Conservation (phyloP, 805 yeast species). For the Monosporozyma siamensis region DNA sequence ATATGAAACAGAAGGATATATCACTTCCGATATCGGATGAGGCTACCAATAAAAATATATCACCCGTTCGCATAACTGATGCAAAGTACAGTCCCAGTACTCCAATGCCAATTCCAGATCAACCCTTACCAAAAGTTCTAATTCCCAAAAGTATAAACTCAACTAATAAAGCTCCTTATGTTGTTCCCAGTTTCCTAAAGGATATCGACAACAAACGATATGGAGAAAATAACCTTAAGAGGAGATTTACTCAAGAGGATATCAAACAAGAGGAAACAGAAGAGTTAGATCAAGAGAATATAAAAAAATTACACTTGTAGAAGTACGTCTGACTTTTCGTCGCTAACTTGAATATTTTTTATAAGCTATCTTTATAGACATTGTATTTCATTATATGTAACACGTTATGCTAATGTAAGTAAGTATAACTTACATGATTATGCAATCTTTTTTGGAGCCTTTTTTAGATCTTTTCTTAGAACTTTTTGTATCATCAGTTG, state of each 20-base stretch:
- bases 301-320: slow-evolving; percentile 2
- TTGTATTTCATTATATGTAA: slow-evolving; percentile 8
- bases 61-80: slow-evolving; percentile 5
- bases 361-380: not conserved
- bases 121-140: slow-evolving; percentile 20
- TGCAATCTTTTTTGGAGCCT: slow-evolving; percentile 8
- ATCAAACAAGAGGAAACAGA: not conserved
- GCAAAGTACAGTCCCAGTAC: slow-evolving; percentile 15
- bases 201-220: not conserved
- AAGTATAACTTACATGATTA: slow-evolving; percentile 9
- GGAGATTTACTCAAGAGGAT: slow-evolving; percentile 14
- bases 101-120: slow-evolving; percentile 25
- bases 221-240: slow-evolving; percentile 14
- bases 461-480: not conserved
- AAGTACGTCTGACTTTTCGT: not conserved
- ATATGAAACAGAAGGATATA: slow-evolving; percentile 3
- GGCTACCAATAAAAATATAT: not conserved
- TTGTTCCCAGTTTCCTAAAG: slow-evolving; percentile 7
- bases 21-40: not conserved
- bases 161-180: slow-evolving; percentile 11
- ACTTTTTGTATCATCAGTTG: not conserved
- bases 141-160: slow-evolving; percentile 23
- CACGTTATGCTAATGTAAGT: slow-evolving; percentile 6
- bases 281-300: not conserved
- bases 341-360: not conserved